These are phyloP conservation scores for Arachis monticola DNA, from an alignment of 331 rosid genomes.

Conservation along the genomic window DNA sequence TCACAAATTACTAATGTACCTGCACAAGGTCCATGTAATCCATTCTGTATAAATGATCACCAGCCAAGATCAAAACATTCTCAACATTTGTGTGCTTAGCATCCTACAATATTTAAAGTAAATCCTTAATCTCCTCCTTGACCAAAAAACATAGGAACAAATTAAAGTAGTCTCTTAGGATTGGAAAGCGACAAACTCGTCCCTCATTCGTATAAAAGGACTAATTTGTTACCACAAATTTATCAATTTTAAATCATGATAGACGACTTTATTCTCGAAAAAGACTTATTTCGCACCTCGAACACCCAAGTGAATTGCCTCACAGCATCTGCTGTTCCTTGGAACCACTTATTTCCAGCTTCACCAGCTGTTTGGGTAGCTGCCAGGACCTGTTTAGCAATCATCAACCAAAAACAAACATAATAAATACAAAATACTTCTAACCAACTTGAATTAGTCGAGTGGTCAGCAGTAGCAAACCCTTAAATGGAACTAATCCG, in stretches of 20 bases:
- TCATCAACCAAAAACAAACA: too few species aligned
- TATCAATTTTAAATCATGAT: too few species aligned
- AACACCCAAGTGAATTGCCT: slow-evolving; percentile 86
- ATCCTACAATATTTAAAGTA: slow-evolving; percentile 48
- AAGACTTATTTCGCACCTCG: slow-evolving; percentile 53
- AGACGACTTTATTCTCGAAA: neutral
- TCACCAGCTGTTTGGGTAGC: slow-evolving; percentile 89
- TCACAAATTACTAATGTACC: slow-evolving; percentile 44
- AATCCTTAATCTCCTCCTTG: too few species aligned
- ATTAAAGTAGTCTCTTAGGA: too few species aligned
- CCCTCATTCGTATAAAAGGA: too few species aligned
- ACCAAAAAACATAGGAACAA: too few species aligned
- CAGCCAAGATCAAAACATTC: slow-evolving; percentile 75
- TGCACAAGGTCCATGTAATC: slow-evolving; percentile 82
- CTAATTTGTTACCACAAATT: neutral
- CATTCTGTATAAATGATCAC: slow-evolving; percentile 91
- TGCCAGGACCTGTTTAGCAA: slow-evolving; percentile 77
- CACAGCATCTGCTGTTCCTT: slow-evolving; percentile 93
- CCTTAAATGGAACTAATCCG: too few species aligned
- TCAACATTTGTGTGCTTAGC: slow-evolving; percentile 77
- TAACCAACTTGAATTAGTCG: too few species aligned
- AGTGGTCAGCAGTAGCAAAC: too few species aligned
- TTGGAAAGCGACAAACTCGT: too few species aligned
- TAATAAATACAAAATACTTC: too few species aligned
- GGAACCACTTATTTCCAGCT: slow-evolving; percentile 87